Base-by-base conservation (phyloP, 129 eudicot genomes). In the Centrapalus pauciflorus region DNA sequence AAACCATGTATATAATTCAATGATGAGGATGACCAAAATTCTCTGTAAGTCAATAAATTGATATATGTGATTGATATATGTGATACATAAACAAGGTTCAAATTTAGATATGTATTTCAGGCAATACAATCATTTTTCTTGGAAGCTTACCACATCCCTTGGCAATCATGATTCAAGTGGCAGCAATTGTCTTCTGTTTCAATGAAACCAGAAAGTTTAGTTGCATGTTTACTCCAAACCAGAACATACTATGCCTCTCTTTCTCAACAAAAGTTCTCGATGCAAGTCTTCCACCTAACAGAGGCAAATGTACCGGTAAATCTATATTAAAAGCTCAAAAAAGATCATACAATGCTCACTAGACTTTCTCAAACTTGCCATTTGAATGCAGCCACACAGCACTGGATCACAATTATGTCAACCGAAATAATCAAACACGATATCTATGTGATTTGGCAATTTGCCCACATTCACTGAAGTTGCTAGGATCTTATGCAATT, bases 111-210 rank as follows among this genome's bases (percentile, higher is more conserved):
- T n/a, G n/a, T n/a, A n/a, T n/a, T n/a, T n/a, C n/a, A n/a, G n/a
- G n/a, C n/a, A n/a, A n/a, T n/a, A n/a, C n/a, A n/a, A n/a, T n/a
- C n/a, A n/a, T n/a, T n/a, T n/a, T n/a, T n/a, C n/a, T 65, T 16
- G 29, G 21, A 34, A 28, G 30, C 5, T 11, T 67, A 51, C 72
- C 72, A 51, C 35, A 67, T 5, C 11, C 45, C 48, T 49, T 29
- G 48, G 23, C 46, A 46, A 50, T 23, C 46, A 62, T 50, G 62
- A 46, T 32, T 23, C 46, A 62, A 32, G 62, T 34, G 50, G 62
- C 61, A 67, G 40, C 59, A 65, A 48, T 50, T 25, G 21, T 51
- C 72, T 67, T 49, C 61, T 64, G 27, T 27, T 66, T 51, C 25
- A 67, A 67, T 21, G 62, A 13, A 51, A 65, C 59, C 8, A 3